phyloP scores from a whole-genome alignment of 257 asterid species.

The Solanum dulcamara region DNA sequence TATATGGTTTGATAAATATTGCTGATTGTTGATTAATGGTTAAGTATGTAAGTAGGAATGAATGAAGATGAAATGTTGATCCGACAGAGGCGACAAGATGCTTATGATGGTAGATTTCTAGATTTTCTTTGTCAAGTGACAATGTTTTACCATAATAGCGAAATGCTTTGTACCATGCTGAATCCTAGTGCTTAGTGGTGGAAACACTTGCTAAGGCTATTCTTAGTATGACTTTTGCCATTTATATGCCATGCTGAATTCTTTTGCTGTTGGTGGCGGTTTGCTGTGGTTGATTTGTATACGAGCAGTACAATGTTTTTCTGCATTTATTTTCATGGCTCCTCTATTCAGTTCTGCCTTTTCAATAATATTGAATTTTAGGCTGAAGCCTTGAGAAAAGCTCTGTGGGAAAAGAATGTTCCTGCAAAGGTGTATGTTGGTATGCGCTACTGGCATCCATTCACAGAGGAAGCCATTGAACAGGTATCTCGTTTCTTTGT shows the following conservation, averaged over 20 bases:
- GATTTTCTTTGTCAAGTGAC: not conserved
- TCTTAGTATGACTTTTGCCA: not conserved
- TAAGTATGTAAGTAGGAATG: not conserved
- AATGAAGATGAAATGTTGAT: not conserved
- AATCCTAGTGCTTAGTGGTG: not conserved
- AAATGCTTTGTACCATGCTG: not conserved
- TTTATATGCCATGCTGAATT: not conserved
- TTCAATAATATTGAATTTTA: conserved; percentile 16
- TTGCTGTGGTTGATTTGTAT: not conserved
- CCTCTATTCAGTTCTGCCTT: not conserved
- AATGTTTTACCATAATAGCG: not conserved
- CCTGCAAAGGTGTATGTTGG: conserved; percentile 96
- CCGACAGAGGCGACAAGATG: not conserved
- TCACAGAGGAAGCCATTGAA: conserved; percentile 96
- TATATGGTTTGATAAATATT: not conserved
- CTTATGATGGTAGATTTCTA: not conserved
- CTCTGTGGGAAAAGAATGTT: conserved; percentile 57
- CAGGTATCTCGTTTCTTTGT: conserved; percentile 32
- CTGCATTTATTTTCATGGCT: not conserved
- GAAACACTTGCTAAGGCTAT: not conserved
- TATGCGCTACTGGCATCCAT: conserved; percentile 99
- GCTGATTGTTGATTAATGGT: not conserved
- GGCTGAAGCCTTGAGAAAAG: conserved; percentile 91
- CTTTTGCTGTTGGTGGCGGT: not conserved
- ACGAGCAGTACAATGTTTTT: not conserved